Percentiles rank a stretch among this genome's conserved stretches.
Evolutionary conservation across 805 yeast species (phyloP).

Genomic region (Wickerhamiella nectarea): DNA sequence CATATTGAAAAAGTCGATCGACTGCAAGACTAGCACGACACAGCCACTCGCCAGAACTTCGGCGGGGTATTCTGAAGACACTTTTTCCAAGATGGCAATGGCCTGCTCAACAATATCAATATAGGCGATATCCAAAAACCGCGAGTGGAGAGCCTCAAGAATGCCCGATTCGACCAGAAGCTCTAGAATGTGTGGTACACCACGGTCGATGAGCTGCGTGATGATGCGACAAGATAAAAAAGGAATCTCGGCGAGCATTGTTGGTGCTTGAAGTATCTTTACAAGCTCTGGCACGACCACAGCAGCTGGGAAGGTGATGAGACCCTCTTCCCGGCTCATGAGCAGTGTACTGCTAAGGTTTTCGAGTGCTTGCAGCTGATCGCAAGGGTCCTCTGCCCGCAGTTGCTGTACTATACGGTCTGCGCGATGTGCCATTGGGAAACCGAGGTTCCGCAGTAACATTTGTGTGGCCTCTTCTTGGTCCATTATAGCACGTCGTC

Average conservation of each 20-base stretch:
- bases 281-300: constrained; percentile 1
- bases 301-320: constrained; percentile 4
- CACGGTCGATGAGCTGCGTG: constrained; percentile 63
- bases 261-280: not conserved
- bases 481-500: constrained; percentile 1
- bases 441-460: constrained; percentile 7
- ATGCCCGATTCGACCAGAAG: constrained; percentile 53
- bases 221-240: constrained; percentile 73
- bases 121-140: constrained; percentile 59
- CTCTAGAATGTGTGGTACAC: constrained; percentile 44
- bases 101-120: constrained; percentile 92
- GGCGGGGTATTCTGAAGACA: constrained; percentile 25
- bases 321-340: constrained; percentile 9
- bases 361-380: constrained; percentile 8
- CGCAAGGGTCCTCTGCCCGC: not conserved
- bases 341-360: constrained; percentile 8
- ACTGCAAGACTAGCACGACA: constrained; percentile 49
- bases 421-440: not conserved
- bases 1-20: constrained; percentile 74
- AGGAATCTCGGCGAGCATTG: constrained; percentile 58
- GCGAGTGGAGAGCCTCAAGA: constrained; percentile 49
- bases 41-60: constrained; percentile 41
- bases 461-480: constrained; percentile 3
- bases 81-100: constrained; percentile 29
- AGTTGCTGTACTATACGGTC: constrained; percentile 5